Evolutionary conservation across 169 alveolate species (phyloP), one percentile per base, ranked within the genome.

Genomic region (Pseudocohnilembus persalinus): DNA sequence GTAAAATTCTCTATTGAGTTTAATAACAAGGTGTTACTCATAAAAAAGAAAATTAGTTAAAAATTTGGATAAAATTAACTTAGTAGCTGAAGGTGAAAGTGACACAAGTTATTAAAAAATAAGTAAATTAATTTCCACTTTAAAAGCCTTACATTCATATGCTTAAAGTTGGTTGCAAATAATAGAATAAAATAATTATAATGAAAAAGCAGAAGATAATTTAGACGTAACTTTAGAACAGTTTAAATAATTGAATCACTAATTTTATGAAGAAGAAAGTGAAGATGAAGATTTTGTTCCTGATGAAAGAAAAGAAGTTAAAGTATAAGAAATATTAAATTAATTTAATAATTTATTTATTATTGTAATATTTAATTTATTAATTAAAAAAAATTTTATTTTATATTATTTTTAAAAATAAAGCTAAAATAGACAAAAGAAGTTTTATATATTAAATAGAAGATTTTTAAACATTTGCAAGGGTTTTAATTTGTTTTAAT

Each of bases 191-290:
- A 65, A 86, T 75, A 33, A 29, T 0, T 86, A 86, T 76, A 83
- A 86, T 81, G 90, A 86, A 75, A 79, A 86, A 30, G 90, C 90
- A 73, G 90, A 86, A 75, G 87, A 86, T 31, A 82, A 83, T 11
- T 34, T 86, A 31, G 65, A 76, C n/a, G 29, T 80, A 16, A 86
- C 87, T 31, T 34, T 72, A 29, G 0, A 74, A 27, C 74, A 86
- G 29, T 80, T 81, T 28, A 32, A 72, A 27, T 32, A 73, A 34
- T 34, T 82, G n/a, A 31, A 34, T 35, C 74, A 82, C 16, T n/a
- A 49, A 63, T 79, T 82, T 75, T 73, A 63, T n/a, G 28, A 27
- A 16, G 31, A 0, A 29, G 31, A 79, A 26, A 30, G 81, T 31
- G 82, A 79, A 30, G 31, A 35, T 29, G 87, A 79, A 65, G 68